Evolutionary conservation across 2,329 filamentous ascomycete genomes (phyloP).

Genomic region (Neonectria punicea): DNA sequence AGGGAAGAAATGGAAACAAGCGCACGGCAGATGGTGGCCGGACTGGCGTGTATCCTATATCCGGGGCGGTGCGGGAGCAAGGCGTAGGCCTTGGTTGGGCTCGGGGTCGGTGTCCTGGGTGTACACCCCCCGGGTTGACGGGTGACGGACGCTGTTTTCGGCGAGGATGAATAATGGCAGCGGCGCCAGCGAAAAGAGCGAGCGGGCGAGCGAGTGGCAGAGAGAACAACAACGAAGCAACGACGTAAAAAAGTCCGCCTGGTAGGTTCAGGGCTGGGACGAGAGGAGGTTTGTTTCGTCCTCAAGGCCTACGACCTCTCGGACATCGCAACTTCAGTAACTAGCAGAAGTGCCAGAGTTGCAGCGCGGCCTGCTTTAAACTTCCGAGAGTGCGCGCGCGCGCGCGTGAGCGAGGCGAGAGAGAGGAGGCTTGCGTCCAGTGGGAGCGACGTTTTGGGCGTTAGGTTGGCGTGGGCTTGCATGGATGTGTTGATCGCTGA

Average conservation of each 20-base stretch:
- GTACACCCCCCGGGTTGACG: neutral
- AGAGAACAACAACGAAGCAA: neutral
- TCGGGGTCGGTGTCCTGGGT: neutral
- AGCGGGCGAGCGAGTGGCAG: neutral
- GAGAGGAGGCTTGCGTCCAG: too few relatives aligned
- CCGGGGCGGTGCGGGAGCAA: constrained; percentile 23
- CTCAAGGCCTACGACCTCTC: neutral
- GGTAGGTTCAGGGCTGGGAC: neutral
- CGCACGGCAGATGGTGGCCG: constrained; percentile 25
- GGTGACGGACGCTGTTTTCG: neutral
- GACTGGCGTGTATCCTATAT: constrained; percentile 29
- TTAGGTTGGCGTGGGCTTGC: neutral
- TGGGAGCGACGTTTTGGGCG: neutral
- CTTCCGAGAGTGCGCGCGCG: constrained; percentile 2
- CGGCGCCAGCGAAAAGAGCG: neutral
- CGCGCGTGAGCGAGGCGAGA: neutral
- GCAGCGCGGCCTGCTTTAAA: constrained; percentile 2
- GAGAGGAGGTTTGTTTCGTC: neutral
- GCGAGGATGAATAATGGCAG: neutral
- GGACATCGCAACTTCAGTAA: neutral
- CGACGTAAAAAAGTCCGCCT: neutral
- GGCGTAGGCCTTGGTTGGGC: neutral
- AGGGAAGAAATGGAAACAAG: neutral
- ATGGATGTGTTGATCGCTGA: neutral
- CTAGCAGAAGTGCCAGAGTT: neutral